These are phyloP conservation scores for Cardiosporidium cionae DNA, from an alignment of 169 alveolate genomes.

Conservation along the genomic window DNA sequence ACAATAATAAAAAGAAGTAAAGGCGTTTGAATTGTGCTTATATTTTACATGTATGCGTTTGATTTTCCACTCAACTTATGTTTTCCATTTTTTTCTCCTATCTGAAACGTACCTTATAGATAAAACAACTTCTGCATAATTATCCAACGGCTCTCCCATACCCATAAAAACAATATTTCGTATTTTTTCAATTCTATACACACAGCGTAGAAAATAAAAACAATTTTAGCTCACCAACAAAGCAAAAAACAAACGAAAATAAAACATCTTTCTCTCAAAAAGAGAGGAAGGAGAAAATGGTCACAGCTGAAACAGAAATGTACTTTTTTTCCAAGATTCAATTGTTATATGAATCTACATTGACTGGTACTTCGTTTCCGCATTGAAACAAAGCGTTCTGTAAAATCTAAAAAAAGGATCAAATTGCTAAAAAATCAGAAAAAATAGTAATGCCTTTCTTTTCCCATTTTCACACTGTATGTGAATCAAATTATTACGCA, in stretches of 20 bases:
- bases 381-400: background rate
- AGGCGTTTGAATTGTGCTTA: too few species aligned
- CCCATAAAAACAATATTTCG: constrained; percentile 51
- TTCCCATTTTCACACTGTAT: too few species aligned
- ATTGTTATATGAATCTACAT: background rate
- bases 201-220: background rate
- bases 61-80: too few species aligned
- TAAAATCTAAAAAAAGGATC: background rate
- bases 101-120: constrained; percentile 24
- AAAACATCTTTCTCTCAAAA: too few species aligned
- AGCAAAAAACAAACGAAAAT: too few species aligned
- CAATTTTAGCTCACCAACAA: background rate
- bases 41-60: too few species aligned
- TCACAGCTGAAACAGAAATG: too few species aligned
- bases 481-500: too few species aligned
- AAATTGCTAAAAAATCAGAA: background rate
- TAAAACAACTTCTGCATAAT: constrained; percentile 38
- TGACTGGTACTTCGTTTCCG: background rate
- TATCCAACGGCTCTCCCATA: constrained; percentile 55
- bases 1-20: too few species aligned
- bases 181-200: constrained; percentile 7
- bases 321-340: too few species aligned
- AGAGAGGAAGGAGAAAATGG: too few species aligned
- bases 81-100: background rate
- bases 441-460: too few species aligned